phyloP scores from a whole-genome alignment of 345 rosid genomes.

The Camelina laxa region DNA sequence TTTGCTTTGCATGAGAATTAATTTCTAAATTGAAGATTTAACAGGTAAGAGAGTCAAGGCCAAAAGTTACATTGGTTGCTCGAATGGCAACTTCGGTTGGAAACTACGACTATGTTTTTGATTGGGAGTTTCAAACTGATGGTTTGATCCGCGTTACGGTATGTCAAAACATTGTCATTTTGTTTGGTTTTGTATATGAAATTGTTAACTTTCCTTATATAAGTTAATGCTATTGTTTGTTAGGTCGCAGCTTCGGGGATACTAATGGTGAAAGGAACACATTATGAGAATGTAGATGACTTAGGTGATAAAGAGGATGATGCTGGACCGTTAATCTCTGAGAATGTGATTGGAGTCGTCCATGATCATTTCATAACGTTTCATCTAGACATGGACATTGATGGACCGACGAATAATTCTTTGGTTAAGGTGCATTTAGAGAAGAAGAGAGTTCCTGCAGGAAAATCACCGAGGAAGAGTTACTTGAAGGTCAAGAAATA shows the following conservation, averaged over 20 bases:
- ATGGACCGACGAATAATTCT: slow-evolving; percentile 73
- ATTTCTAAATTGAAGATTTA: neutral
- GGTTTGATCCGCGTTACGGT: slow-evolving; percentile 82
- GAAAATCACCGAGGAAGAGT: slow-evolving; percentile 75
- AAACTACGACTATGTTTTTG: slow-evolving; percentile 83
- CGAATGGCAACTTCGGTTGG: slow-evolving; percentile 93
- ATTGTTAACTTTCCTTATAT: neutral
- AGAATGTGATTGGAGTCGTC: slow-evolving; percentile 79
- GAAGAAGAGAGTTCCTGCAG: slow-evolving; percentile 58
- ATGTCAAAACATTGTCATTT: neutral
- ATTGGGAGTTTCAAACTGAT: slow-evolving; percentile 89
- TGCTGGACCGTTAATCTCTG: slow-evolving; percentile 80
- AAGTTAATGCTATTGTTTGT: neutral
- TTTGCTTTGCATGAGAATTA: neutral
- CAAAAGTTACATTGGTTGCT: slow-evolving; percentile 89
- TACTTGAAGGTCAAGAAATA: slow-evolving; percentile 65
- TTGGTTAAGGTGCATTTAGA: slow-evolving; percentile 71
- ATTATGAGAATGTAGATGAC: slow-evolving; percentile 63
- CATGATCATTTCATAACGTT: slow-evolving; percentile 86
- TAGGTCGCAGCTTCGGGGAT: slow-evolving; percentile 65
- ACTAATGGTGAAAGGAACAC: slow-evolving; percentile 83
- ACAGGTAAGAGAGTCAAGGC: slow-evolving; percentile 81
- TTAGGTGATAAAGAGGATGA: slow-evolving; percentile 53
- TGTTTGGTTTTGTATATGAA: neutral
- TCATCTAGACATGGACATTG: slow-evolving; percentile 85